These are phyloP conservation scores for Boletus patriciae DNA, from an alignment of 768 basidiomycete genomes.

Conservation along the genomic window DNA sequence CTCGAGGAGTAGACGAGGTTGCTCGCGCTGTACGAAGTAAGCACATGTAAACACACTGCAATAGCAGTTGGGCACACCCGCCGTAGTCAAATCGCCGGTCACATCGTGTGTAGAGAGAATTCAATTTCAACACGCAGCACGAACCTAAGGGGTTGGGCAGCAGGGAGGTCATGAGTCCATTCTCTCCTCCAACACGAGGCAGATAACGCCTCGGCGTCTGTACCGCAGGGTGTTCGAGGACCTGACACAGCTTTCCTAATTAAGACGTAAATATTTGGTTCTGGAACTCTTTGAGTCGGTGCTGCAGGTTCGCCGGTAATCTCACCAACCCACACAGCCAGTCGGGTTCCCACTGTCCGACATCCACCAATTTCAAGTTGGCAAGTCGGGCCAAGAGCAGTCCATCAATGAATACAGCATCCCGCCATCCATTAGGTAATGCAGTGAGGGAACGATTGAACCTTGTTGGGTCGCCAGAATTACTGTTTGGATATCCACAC, in stretches of 20 bases:
- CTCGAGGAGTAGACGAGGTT: slow-evolving; percentile 47
- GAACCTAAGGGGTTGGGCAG: neutral
- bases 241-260: slow-evolving; percentile 13
- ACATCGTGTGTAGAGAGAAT: slow-evolving; percentile 9
- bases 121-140: neutral
- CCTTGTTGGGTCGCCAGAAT: neutral
- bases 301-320: slow-evolving; percentile 1
- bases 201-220: slow-evolving; percentile 31
- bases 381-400: slow-evolving; percentile 2
- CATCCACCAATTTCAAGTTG: slow-evolving; percentile 3
- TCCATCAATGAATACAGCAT: slow-evolving; percentile 18
- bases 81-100: neutral
- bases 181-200: slow-evolving; percentile 24
- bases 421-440: slow-evolving; percentile 15
- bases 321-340: neutral
- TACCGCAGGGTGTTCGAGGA: slow-evolving; percentile 28
- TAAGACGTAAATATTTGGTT: slow-evolving; percentile 5
- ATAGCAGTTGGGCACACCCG: neutral
- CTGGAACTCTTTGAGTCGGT: slow-evolving; percentile 10
- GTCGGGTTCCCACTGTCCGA: slow-evolving; percentile 1
- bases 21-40: slow-evolving; percentile 1
- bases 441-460: neutral
- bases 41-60: slow-evolving; percentile 3
- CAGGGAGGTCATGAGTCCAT: neutral
- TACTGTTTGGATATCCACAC: neutral